Evolutionary conservation across 345 rosid genomes (phyloP).

Genomic region (Microthlaspi erraticum): DNA sequence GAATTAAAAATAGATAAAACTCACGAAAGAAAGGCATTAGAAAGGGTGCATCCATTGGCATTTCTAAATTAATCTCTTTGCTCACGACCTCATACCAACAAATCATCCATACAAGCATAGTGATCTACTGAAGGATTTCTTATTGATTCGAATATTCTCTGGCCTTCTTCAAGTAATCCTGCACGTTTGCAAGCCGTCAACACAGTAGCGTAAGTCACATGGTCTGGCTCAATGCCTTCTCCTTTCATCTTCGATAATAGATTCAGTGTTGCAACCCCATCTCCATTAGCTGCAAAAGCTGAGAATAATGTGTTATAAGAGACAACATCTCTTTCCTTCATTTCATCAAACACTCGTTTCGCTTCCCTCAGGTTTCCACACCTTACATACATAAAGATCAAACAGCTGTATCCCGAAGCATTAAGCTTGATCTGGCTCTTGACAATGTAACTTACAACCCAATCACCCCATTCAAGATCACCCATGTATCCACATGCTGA

Average conservation of each 20-base stretch:
- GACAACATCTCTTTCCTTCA: constrained; percentile 45
- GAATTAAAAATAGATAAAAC: too few species aligned
- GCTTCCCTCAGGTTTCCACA: constrained; percentile 49
- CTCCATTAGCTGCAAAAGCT: constrained; percentile 55
- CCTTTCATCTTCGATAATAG: constrained; percentile 42
- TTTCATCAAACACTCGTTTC: constrained; percentile 43
- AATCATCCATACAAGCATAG: constrained; percentile 47
- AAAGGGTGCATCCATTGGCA: constrained; percentile 44
- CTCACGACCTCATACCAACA: constrained; percentile 45
- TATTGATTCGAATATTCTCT: constrained; percentile 38
- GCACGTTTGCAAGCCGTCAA: constrained; percentile 55
- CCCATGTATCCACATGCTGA: constrained; percentile 60
- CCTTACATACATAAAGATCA: constrained; percentile 53
- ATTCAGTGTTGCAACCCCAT: constrained; percentile 41
- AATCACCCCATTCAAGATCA: constrained; percentile 48
- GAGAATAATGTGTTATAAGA: constrained; percentile 51
- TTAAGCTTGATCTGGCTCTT: constrained; percentile 47
- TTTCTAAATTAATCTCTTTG: constrained; percentile 38
- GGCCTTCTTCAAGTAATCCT: constrained; percentile 51
- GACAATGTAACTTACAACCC: constrained; percentile 39
- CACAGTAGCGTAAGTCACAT: constrained; percentile 47
- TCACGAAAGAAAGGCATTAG: too few species aligned
- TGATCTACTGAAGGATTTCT: constrained; percentile 41
- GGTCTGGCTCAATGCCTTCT: constrained; percentile 49
- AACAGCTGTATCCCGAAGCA: constrained; percentile 49